These are phyloP conservation scores for Castanea crenata DNA, from an alignment of 306 rosid species.

Conservation along the genomic window DNA sequence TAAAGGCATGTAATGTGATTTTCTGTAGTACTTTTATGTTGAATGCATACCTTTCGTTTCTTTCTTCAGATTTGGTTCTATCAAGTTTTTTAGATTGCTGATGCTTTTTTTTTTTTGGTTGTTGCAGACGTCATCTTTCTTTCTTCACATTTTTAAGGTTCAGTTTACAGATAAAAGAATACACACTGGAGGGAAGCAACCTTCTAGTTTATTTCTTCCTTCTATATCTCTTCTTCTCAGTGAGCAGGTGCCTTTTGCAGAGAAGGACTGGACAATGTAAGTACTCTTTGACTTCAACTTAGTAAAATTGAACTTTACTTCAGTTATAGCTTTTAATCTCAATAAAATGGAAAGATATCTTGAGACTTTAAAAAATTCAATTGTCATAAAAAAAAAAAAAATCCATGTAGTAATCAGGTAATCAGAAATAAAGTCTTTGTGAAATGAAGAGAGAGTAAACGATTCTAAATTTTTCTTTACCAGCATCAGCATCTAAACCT, in stretches of 20 bases:
- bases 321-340: conserved; percentile 20
- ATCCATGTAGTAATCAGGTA: neutral
- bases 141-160: conserved; percentile 87
- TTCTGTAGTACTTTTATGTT: neutral
- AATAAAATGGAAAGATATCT: conserved; percentile 11
- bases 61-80: conserved; percentile 13
- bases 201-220: conserved; percentile 78
- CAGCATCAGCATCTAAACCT: neutral
- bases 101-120: conserved; percentile 30
- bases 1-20: neutral
- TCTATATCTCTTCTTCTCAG: conserved; percentile 66
- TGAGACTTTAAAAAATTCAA: neutral
- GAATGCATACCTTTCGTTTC: neutral
- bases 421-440: neutral
- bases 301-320: conserved; percentile 10
- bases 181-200: conserved; percentile 87
- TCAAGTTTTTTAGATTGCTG: neutral
- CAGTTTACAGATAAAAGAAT: conserved; percentile 73
- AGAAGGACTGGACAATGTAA: conserved; percentile 68
- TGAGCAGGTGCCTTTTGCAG: conserved; percentile 83
- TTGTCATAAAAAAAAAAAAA: neutral
- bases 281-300: conserved; percentile 36
- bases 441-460: neutral
- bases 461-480: neutral
- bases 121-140: conserved; percentile 85